A percentile compares a stretch with the other conserved stretches of the same genome.
Conservation (phyloP, 2,329 filamentous ascomycete species). For the Diaporthe longicolla region DNA sequence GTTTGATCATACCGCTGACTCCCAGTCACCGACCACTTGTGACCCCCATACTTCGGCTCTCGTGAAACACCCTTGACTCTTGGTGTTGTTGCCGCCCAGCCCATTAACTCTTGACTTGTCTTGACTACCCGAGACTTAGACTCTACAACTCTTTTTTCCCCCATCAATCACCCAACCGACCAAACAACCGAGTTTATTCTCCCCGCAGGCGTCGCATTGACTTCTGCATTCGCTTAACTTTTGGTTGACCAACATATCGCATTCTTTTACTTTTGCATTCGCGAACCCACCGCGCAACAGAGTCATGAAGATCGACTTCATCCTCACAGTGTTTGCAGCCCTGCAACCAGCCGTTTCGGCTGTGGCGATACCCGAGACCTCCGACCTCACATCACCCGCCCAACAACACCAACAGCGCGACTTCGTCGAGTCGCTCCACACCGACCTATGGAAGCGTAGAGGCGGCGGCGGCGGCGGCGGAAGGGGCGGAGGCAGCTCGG, state of each 20-base stretch:
- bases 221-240: neutral
- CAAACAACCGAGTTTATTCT: neutral
- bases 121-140: neutral
- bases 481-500: constrained; percentile 53
- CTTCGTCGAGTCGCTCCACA: constrained; percentile 44
- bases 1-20: constrained; percentile 9
- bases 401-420: constrained; percentile 40
- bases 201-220: constrained; percentile 21
- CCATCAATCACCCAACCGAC: neutral
- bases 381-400: constrained; percentile 39
- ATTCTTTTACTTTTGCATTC: neutral
- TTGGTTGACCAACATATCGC: neutral
- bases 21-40: constrained; percentile 15
- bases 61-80: constrained; percentile 26
- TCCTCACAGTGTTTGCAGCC: constrained; percentile 38
- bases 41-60: neutral
- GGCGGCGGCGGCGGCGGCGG: constrained; percentile 71
- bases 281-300: neutral
- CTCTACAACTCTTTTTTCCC: neutral
- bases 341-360: constrained; percentile 45
- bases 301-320: constrained; percentile 33
- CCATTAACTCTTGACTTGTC: constrained; percentile 11
- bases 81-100: constrained; percentile 24
- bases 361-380: constrained; percentile 45
- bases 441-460: constrained; percentile 72